Evolutionary conservation across 2,329 filamentous ascomycete species (phyloP), one percentile per base, ranked within the genome.

Genomic region (Pezizomycotina sp.): DNA sequence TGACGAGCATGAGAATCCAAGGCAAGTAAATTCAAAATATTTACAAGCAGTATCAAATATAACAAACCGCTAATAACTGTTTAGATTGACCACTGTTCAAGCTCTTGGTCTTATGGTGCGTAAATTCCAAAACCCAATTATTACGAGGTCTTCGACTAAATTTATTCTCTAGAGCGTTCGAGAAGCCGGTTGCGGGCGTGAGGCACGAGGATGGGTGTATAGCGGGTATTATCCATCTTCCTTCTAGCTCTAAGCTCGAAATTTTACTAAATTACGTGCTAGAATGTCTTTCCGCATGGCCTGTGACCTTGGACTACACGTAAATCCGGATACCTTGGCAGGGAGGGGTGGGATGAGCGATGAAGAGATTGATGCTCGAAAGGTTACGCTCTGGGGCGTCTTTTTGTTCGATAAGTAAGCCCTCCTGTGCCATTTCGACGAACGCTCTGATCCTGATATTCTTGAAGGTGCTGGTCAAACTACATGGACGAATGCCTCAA

Each of bases 221-320:
- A 44, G 41, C 40, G 40, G 16, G 26, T 19, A 3, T 16, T 6
- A 5, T 20, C 16, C n/a, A 23, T 30, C 7, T 27, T 10, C 10
- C 13, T 6, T 10, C 4, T 6, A 18, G 12, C 13, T 28, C 38
- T n/a, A 43, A 20, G 4, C 22, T 28, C 5, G 27, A 22, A 8
- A 24, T 7, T 8, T 24, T 7, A 24, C 22, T 24, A 24, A 24
- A 8, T 24, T 24, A 12, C 22, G 23, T 57, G 92, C 82, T 51
- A 86, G 89, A 31, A 93, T 98, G 80, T 89, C 80, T 52, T 95
- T 98, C 55, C 76, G 89, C 27, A 95, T 98, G 86, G 86, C 84
- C 1, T 79, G 78, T 55, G 89, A 98, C 51, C 69, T 98, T 46
- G 89, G 89, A 1, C 64, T 98, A 34, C 92, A 93, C 52, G 69